Evolutionary conservation across 2,329 filamentous ascomycete species (phyloP).

Genomic region (Penicillium sp.): DNA sequence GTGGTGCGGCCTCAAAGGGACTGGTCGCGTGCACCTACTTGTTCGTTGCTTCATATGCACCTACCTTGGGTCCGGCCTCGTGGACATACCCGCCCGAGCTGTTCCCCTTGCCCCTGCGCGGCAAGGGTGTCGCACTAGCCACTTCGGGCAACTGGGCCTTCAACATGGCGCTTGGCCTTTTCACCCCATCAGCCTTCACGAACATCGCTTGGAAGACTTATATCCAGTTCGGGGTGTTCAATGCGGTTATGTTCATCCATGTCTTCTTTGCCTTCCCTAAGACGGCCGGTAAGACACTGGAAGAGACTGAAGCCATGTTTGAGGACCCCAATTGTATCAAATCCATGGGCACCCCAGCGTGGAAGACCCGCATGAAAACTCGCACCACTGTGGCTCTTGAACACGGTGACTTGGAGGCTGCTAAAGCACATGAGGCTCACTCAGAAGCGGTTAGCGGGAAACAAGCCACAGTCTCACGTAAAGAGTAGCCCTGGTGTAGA

Average conservation of each 20-base stretch:
- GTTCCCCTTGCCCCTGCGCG: slow-evolving; percentile 45
- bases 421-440: slow-evolving; percentile 3
- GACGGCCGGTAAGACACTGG: slow-evolving; percentile 31
- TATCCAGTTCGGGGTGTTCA: slow-evolving; percentile 44
- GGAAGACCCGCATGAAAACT: slow-evolving; percentile 38
- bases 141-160: slow-evolving; percentile 47
- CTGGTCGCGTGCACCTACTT: slow-evolving; percentile 30
- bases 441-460: background rate
- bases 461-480: background rate
- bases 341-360: slow-evolving; percentile 35
- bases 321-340: slow-evolving; percentile 20
- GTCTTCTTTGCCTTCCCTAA: slow-evolving; percentile 36
- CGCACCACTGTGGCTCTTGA: slow-evolving; percentile 13
- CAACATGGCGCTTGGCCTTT: slow-evolving; percentile 51
- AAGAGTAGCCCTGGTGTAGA: background rate
- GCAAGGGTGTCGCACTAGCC: slow-evolving; percentile 41
- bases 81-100: slow-evolving; percentile 49
- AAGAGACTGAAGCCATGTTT: slow-evolving; percentile 31
- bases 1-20: slow-evolving; percentile 20
- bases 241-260: slow-evolving; percentile 38
- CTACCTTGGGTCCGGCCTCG: slow-evolving; percentile 30
- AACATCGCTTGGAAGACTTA: slow-evolving; percentile 27
- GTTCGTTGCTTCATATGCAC: slow-evolving; percentile 28
- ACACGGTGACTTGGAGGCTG: slow-evolving; percentile 19
- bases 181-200: slow-evolving; percentile 42